Percentiles rank a stretch among this genome's conserved stretches.
These are phyloP conservation scores for Fusarium aywerte DNA, from an alignment of 2,329 filamentous ascomycete genomes.

Conservation along the genomic window DNA sequence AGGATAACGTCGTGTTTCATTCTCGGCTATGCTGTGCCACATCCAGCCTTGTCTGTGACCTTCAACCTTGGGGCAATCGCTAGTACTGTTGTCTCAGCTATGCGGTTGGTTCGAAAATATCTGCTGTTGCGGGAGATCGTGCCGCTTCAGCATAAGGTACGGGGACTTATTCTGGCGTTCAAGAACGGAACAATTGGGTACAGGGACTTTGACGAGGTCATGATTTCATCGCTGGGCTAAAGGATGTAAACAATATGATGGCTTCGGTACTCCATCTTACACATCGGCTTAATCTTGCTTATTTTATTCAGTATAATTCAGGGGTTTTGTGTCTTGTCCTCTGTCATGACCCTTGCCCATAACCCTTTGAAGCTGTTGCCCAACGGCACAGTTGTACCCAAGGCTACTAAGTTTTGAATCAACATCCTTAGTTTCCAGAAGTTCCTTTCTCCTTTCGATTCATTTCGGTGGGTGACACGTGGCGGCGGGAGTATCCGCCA, in stretches of 20 bases:
- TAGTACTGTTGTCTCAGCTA: rapidly evolving
- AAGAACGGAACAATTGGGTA: conserved; percentile 20
- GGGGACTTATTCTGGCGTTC: conserved; percentile 5
- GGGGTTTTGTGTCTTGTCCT: not conserved
- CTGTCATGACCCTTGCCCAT: not conserved
- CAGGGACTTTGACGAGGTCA: not conserved
- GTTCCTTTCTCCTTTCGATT: not conserved
- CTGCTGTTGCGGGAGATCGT: not conserved
- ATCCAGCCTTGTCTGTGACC: rapidly evolving
- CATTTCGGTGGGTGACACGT: not conserved
- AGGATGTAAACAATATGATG: not conserved
- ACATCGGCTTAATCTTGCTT: too few species aligned
- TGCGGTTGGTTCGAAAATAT: not conserved
- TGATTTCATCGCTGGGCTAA: not conserved
- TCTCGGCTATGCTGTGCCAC: not conserved
- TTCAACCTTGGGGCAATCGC: not conserved
- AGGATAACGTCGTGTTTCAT: not conserved
- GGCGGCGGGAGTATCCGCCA: not conserved
- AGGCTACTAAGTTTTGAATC: not conserved
- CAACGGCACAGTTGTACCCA: not conserved
- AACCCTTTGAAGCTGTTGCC: not conserved
- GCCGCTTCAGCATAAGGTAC: not conserved
- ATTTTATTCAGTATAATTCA: too few species aligned
- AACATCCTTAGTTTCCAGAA: not conserved
- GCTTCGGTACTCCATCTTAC: not conserved